phyloP scores from a whole-genome alignment of 2,329 filamentous ascomycete species.

The Immersiporthe knoxdaviesiana region DNA sequence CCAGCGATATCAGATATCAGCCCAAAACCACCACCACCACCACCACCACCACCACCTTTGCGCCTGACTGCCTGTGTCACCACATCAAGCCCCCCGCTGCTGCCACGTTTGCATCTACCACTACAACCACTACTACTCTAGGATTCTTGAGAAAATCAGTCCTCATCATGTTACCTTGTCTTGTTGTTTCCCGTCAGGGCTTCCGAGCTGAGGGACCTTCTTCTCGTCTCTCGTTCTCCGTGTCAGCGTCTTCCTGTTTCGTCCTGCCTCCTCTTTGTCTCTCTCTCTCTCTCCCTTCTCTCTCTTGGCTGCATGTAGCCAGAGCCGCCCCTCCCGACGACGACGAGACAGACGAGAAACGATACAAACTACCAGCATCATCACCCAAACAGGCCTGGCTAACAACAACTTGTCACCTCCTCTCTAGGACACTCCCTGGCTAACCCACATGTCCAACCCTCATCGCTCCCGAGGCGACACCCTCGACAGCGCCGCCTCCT shows the following conservation, averaged over 20 bases:
- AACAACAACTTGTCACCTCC: slow-evolving; percentile 3
- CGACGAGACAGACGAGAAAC: background rate
- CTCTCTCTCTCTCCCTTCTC: too few relatives aligned
- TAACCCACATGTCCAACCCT: slow-evolving; percentile 31
- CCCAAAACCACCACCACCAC: background rate
- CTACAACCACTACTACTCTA: background rate
- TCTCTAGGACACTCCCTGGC: slow-evolving; percentile 27
- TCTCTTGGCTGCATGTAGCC: background rate
- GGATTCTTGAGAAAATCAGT: background rate
- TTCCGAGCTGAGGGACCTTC: slow-evolving; percentile 12
- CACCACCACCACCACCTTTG: background rate
- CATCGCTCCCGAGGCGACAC: slow-evolving; percentile 27
- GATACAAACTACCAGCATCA: background rate
- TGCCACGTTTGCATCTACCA: background rate
- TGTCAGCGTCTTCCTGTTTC: background rate
- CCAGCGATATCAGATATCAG: background rate
- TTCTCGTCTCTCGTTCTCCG: background rate
- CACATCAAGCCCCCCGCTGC: background rate
- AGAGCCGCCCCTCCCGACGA: background rate
- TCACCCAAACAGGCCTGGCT: background rate
- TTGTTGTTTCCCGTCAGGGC: slow-evolving; percentile 1
- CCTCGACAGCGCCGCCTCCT: slow-evolving; percentile 24
- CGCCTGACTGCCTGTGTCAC: background rate
- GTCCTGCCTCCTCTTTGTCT: background rate
- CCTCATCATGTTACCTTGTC: slow-evolving; percentile 9